These are phyloP conservation scores for Nymphaea colorata DNA, from an alignment of 164 flowering plant genomes.

Conservation along the genomic window DNA sequence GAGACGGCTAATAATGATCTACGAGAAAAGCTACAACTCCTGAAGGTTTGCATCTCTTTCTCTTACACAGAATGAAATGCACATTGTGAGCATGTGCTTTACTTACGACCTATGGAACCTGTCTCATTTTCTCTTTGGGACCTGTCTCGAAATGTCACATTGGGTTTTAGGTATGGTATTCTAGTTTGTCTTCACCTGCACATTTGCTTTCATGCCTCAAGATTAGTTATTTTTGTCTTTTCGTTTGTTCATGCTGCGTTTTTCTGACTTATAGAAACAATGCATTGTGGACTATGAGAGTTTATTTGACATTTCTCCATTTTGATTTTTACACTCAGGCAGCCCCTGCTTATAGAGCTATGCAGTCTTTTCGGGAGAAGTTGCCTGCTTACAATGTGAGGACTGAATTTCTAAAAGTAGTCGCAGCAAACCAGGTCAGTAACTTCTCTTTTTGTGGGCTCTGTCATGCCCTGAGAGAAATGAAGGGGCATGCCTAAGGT, in stretches of 20 bases:
- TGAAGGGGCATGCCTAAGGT: no score
- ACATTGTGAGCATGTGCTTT: background rate
- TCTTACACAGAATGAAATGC: background rate
- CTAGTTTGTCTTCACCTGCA: background rate
- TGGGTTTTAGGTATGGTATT: no score
- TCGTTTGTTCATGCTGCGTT: no score
- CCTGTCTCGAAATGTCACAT: no score
- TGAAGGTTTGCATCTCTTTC: background rate
- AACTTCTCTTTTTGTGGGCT: background rate
- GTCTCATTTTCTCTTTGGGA: no score
- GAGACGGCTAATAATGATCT: slow-evolving; percentile 50
- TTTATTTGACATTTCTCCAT: background rate
- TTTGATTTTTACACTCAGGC: slow-evolving; percentile 27
- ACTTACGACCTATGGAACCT: no score
- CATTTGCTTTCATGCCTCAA: no score
- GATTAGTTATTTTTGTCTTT: no score
- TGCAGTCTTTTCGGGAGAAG: slow-evolving; percentile 66
- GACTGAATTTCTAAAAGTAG: slow-evolving; percentile 68
- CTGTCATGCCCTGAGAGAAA: background rate
- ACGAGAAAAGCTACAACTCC: slow-evolving; percentile 28
- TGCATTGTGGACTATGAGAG: background rate
- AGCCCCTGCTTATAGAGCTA: slow-evolving; percentile 35
- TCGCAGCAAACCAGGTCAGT: slow-evolving; percentile 69
- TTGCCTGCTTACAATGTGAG: slow-evolving; percentile 81
- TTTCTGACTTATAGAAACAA: no score